phyloP scores from a whole-genome alignment of 352 stramenopile genomes.

The Detonula confervacea region DNA sequence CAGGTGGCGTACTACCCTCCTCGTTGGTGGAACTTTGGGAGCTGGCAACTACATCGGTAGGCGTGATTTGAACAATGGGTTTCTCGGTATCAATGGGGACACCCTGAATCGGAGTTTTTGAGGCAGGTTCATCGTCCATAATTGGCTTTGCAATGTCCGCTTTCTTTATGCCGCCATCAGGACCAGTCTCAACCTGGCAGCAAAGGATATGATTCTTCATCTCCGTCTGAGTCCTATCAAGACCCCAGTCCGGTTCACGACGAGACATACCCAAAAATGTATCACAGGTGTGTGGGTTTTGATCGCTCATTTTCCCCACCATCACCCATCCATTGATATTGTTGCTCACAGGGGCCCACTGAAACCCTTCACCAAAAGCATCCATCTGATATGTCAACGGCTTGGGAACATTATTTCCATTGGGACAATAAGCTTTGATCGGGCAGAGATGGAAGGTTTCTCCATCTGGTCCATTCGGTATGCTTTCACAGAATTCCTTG shows the following conservation, averaged over 20 bases:
- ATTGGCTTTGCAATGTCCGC: background rate
- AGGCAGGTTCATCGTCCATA: background rate
- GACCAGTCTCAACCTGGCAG: slow-evolving; percentile 5
- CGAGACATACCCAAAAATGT: slow-evolving; percentile 16
- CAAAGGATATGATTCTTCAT: slow-evolving; percentile 40
- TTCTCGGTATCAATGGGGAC: background rate
- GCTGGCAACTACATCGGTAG: background rate
- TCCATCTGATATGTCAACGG: slow-evolving; percentile 20
- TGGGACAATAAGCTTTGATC: slow-evolving; percentile 16
- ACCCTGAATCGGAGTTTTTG: slow-evolving; percentile 9
- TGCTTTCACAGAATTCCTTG: slow-evolving; percentile 21
- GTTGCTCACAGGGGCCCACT: slow-evolving; percentile 20
- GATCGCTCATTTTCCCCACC: slow-evolving; percentile 6
- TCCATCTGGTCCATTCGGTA: background rate
- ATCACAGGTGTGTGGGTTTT: slow-evolving; percentile 6
- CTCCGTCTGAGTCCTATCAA: slow-evolving; percentile 4
- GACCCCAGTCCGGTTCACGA: slow-evolving; percentile 14
- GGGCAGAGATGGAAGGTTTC: slow-evolving; percentile 30
- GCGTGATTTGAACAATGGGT: background rate
- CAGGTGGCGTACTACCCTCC: background rate
- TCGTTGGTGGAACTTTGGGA: background rate
- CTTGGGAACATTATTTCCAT: slow-evolving; percentile 8
- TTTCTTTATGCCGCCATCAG: background rate
- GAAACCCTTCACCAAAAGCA: slow-evolving; percentile 7
- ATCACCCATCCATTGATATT: slow-evolving; percentile 19